Evolutionary conservation across 257 asterid species (phyloP).

Genomic region (Prunella vulgaris): DNA sequence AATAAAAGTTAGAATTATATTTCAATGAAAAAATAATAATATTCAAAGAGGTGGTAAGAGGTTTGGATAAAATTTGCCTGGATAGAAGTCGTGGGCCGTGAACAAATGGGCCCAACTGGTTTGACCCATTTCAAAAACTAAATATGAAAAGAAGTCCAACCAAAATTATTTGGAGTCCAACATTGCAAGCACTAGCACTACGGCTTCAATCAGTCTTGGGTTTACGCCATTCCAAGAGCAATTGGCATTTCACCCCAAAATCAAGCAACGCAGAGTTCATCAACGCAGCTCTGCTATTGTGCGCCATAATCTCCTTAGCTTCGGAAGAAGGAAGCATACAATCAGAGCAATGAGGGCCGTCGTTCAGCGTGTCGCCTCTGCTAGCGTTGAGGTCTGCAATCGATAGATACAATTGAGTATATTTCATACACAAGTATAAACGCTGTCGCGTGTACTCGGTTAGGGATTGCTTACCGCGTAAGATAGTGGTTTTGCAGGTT

Average conservation of each 20-base stretch:
- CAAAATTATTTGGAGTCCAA: background rate
- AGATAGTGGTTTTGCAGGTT: constrained; percentile 44
- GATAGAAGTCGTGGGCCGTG: background rate
- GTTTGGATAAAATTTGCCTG: background rate
- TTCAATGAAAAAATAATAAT: too few species aligned
- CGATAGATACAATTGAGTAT: background rate
- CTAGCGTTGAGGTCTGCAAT: constrained; percentile 67
- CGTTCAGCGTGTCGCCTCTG: constrained; percentile 84
- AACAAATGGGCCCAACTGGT: background rate
- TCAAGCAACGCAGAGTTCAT: constrained; percentile 24
- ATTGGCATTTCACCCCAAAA: constrained; percentile 1
- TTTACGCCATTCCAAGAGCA: constrained; percentile 15
- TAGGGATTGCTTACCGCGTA: constrained; percentile 19
- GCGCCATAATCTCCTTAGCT: constrained; percentile 29
- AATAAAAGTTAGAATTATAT: too few species aligned
- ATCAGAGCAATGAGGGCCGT: constrained; percentile 72
- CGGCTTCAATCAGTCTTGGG: constrained; percentile 20
- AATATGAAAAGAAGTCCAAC: background rate
- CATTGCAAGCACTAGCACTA: background rate
- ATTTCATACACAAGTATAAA: background rate
- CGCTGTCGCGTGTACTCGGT: background rate
- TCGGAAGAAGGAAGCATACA: constrained; percentile 20
- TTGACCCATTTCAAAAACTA: background rate
- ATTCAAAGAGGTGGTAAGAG: too few species aligned
- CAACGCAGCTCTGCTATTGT: constrained; percentile 21